Evolutionary conservation across 1,284 basidiomycete genomes (phyloP), one percentile per base, ranked within the genome.

Genomic region (Mrakiaceae sp.): DNA sequence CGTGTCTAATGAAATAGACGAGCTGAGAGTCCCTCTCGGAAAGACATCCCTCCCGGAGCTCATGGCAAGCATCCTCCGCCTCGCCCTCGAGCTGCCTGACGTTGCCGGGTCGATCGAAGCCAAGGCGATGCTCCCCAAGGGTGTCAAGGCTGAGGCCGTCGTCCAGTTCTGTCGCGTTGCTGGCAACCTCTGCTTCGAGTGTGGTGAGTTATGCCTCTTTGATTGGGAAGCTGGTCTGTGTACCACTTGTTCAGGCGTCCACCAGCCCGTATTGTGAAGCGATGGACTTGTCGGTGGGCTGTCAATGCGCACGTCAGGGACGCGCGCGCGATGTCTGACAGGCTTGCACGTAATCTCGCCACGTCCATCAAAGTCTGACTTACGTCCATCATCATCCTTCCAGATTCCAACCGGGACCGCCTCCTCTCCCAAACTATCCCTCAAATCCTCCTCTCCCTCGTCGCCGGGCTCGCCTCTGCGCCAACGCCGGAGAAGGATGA

Each of bases 141-240:
- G 64, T 14, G 42, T 54, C 39, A 27, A 42, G 7, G 59, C 64
- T 2, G 54, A 61, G 14, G 64, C 64, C n/a, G 49, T 55, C 39
- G 55, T 62, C 14, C 60, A 66, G 52, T 58, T 66, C 47, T 54
- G 53, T 40, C 39, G 64, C 16, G 64, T 60, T 4, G 59, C 64
- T 8, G 64, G 64, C 9, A 66, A 66, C 56, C 16, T 60, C 48
- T 58, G 51, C n/a, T 66, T 57, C 55, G 64, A 66, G 52, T 66
- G 64, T 53, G 64, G 64, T 66, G 10, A 50, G 64, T 66, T 27
- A 27, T 27, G 27, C 27, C 27, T 27, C 27, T 27, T 27, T 27
- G 27, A 27, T 27, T 27, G 27, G 2, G 27, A 27, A 27, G 27
- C 27, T 27, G 27, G 27, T 2, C 42, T 47, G n/a, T 39, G 9